Base-by-base conservation (phyloP, 2,329 filamentous ascomycete genomes). In the Calonectria naviculata region DNA sequence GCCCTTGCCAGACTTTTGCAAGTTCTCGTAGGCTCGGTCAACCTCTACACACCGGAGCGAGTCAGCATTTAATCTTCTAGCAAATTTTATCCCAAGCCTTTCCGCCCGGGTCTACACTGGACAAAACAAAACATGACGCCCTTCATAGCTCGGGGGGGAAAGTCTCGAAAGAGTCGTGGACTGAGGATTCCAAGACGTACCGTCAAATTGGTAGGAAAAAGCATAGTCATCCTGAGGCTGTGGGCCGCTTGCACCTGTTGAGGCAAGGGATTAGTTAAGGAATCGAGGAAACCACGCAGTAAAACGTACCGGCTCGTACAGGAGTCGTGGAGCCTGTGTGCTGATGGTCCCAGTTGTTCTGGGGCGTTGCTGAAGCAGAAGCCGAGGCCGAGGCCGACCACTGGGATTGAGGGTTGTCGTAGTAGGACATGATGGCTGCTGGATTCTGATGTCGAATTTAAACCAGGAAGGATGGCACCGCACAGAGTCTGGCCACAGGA, bases 1-100 rank as follows among this genome's bases (percentile, higher is more conserved):
- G 86, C 95, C 92, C 88, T 98, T 98, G 80, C 95, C 95, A 83
- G 95, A 98, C 89, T 98, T 98, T 80, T 96, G 90, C 72, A 99
- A 90, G 84, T 98, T 98, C 81, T 98, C 97, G 80, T 96, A 92
- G 77, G 96, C 96, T 82, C 96, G 93, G 76, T 98, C 97, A 79
- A 99, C 95, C 90, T 99, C 97, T 98, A 81, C 62, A 74, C 54
- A 47, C 29, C n/a, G n/a, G n/a, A 46, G 74, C 10, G 12, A 41
- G 76, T 84, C 71, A 83, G 81, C 71, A 63, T 31, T 54, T 54
- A n/a, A 34, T 36, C 21, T 31, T n/a, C 31, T 44, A 41, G 4
- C 26, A 24, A 34, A 64, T 62, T 34, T 26, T 17, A 46, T 56
- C n/a, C 44, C 44, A 54, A 56, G 34, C 17, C 24, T 28, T 65